Conservation (phyloP, 2,329 filamentous ascomycete genomes). For the Cercospora citrullina region DNA sequence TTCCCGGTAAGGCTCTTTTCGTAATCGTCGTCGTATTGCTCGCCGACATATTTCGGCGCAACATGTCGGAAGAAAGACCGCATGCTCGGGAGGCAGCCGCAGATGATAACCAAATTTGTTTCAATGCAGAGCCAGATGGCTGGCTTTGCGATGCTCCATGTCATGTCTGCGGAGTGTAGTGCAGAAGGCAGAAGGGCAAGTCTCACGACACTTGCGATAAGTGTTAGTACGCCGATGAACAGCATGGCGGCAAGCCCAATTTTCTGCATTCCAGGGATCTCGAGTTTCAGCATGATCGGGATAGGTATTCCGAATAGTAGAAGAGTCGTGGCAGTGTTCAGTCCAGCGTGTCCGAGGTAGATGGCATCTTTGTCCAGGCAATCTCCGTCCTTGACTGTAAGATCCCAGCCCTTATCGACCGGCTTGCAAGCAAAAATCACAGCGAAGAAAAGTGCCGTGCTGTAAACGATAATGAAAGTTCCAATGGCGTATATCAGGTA, state of each 20-base stretch:
- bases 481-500: conserved; percentile 13
- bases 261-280: conserved; percentile 14
- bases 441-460: conserved; percentile 11
- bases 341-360: conserved; percentile 17
- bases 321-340: conserved; percentile 21
- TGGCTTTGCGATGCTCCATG: conserved; percentile 19
- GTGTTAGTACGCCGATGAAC: conserved; percentile 16
- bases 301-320: conserved; percentile 15
- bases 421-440: conserved; percentile 25
- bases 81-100: conserved; percentile 21
- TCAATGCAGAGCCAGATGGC: conserved; percentile 25
- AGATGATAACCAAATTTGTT: conserved; percentile 22
- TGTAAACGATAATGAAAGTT: conserved; percentile 16
- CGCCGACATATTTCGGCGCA: conserved; percentile 19
- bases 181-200: conserved; percentile 17
- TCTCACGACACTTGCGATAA: conserved; percentile 18
- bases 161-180: conserved; percentile 10
- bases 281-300: conserved; percentile 15
- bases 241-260: conserved; percentile 20
- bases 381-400: conserved; percentile 11
- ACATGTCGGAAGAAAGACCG: conserved; percentile 22
- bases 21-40: neutral
- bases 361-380: conserved; percentile 19
- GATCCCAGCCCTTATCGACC: conserved; percentile 12
- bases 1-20: neutral